phyloP scores from a whole-genome alignment of 179 eudicot genomes.

The Beta lomatogona region DNA sequence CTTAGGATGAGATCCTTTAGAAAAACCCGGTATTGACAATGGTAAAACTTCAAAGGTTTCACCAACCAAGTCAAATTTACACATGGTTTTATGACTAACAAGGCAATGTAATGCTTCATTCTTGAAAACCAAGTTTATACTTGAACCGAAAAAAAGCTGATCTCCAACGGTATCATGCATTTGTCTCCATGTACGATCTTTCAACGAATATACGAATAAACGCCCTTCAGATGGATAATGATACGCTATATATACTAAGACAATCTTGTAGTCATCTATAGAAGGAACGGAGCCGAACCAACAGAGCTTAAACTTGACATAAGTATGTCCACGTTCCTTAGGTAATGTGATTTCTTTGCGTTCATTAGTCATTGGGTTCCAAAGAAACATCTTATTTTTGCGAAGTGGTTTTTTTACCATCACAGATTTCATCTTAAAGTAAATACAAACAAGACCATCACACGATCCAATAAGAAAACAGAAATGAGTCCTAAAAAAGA shows the following conservation, averaged over 20 bases:
- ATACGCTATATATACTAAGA: neutral
- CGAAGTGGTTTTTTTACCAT: neutral
- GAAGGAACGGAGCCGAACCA: neutral
- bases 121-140: neutral
- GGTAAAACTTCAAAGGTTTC: neutral
- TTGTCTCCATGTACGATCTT: neutral
- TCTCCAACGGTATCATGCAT: neutral
- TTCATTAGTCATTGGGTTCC: neutral
- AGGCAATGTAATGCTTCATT: constrained; percentile 3
- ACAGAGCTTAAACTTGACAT: neutral
- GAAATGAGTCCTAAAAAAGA: neutral
- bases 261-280: neutral
- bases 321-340: neutral
- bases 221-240: neutral
- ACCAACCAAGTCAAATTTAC: constrained; percentile 4
- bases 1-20: neutral
- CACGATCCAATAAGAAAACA: neutral
- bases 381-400: neutral
- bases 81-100: neutral
- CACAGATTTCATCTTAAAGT: neutral
- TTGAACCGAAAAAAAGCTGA: neutral
- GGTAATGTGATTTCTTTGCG: neutral
- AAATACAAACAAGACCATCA: neutral
- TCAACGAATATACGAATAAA: neutral
- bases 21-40: neutral